These are phyloP conservation scores for Candida sp. DNA, from an alignment of 1,139 yeast species.

Conservation along the genomic window DNA sequence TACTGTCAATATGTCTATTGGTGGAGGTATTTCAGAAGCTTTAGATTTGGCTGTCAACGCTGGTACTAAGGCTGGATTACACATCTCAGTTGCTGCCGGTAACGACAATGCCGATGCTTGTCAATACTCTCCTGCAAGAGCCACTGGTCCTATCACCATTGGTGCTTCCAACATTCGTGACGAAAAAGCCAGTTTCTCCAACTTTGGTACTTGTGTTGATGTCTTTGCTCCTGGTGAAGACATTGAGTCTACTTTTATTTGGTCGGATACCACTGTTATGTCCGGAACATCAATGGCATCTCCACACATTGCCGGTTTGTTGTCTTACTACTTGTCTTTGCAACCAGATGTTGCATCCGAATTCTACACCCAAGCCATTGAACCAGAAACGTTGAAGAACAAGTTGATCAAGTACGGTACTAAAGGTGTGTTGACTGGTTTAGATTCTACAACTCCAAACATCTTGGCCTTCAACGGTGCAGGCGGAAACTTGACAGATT, in stretches of 20 bases:
- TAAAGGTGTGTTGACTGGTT: slow-evolving; percentile 58
- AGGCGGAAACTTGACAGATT: slow-evolving; percentile 75
- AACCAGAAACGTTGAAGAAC: slow-evolving; percentile 90
- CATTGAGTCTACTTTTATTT: slow-evolving; percentile 84
- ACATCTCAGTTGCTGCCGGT: slow-evolving; percentile 91
- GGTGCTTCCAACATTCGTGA: slow-evolving; percentile 84
- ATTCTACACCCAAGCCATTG: slow-evolving; percentile 61
- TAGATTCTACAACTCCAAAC: slow-evolving; percentile 82
- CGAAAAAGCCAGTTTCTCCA: slow-evolving; percentile 78
- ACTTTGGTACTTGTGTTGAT: slow-evolving; percentile 86
- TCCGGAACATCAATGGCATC: slow-evolving; percentile 99
- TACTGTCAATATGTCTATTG: slow-evolving; percentile 89
- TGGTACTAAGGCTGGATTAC: slow-evolving; percentile 79
- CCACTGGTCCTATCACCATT: slow-evolving; percentile 76
- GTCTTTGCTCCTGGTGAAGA: slow-evolving; percentile 87
- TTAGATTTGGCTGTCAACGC: slow-evolving; percentile 85
- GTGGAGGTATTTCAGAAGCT: slow-evolving; percentile 85
- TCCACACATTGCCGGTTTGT: slow-evolving; percentile 93
- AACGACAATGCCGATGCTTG: slow-evolving; percentile 88
- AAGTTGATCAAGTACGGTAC: slow-evolving; percentile 85
- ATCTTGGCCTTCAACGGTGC: slow-evolving; percentile 93
- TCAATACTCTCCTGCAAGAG: slow-evolving; percentile 82
- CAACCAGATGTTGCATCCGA: slow-evolving; percentile 87
- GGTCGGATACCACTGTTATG: slow-evolving; percentile 68
- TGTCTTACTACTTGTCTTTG: slow-evolving; percentile 87